A percentile compares a stretch with the other conserved stretches of the same genome.
Evolutionary conservation across 169 alveolate species (phyloP).

Genomic region (Cystoisospora suis): DNA sequence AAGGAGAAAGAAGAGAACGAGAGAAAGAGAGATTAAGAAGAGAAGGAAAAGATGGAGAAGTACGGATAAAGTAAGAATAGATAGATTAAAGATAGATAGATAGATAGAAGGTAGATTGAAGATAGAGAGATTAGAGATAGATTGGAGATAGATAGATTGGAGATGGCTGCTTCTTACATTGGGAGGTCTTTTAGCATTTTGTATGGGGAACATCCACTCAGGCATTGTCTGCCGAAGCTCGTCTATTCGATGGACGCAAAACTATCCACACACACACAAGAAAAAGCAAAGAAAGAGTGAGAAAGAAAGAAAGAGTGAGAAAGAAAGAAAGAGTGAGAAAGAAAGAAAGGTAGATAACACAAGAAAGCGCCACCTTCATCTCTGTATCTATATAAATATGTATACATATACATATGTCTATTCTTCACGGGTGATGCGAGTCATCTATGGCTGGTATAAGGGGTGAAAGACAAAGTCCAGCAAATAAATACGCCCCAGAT

Average conservation of each 20-base stretch:
- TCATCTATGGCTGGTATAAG: too few relatives aligned
- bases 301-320: background rate
- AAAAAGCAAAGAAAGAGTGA: background rate
- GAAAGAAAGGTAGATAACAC: background rate
- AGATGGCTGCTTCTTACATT: slow-evolving; percentile 50
- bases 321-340: background rate
- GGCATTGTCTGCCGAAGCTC: slow-evolving; percentile 53
- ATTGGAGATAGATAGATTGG: background rate
- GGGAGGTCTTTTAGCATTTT: slow-evolving; percentile 44
- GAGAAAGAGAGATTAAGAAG: background rate
- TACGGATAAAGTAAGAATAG: background rate
- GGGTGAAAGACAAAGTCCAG: background rate
- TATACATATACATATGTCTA: background rate
- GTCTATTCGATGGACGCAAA: slow-evolving; percentile 59
- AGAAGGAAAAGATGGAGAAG: background rate
- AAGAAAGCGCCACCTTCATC: background rate
- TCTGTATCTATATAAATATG: background rate
- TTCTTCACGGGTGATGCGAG: too few relatives aligned
- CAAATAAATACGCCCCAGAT: background rate
- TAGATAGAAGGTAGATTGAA: background rate
- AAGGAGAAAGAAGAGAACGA: background rate
- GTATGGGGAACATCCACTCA: slow-evolving; percentile 61
- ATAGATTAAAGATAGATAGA: background rate
- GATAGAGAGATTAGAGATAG: background rate
- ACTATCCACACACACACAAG: slow-evolving; percentile 8